Base-by-base conservation (phyloP, 148 eudicot genomes). In the Mesembryanthemum crystallinum region DNA sequence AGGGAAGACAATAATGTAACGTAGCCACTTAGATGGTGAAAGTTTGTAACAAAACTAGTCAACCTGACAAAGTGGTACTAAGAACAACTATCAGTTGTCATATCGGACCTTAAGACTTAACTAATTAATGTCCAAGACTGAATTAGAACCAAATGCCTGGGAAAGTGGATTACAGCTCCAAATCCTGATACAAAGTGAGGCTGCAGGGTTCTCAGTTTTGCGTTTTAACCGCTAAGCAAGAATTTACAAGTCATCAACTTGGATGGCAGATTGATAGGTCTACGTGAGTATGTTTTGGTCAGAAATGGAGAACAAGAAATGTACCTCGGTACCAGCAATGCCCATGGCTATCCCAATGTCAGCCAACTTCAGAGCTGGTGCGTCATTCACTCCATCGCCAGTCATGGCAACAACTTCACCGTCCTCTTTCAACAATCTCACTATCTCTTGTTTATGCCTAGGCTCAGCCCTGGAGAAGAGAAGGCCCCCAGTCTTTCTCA, bases 371-470 rank as follows among this genome's bases (percentile, higher is more conserved):
- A 90, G 73, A 25, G 94, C 94, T 70, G 94, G 94, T 5, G 94
- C 94, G 73, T 90, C 94, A 80, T 90, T 90, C 7, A 90, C 94
- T 23, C 94, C 93, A 77, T 90, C 94, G 30, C 94, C 94, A 43
- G 94, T 90, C 94, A 90, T 90, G 43, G 94, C 94, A 82, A 90
- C 94, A 49, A 90, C 89, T 77, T 90, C 94, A 27, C 94, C 93
- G 37, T 84, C 85, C 73, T 88, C 93, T 85, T 90, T 90, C 58
- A 90, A 85, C 82, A 87, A 75, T 67, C 88, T 85, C 71, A 90
- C 94, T 64, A 90, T 90, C 42, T 90, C 94, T 78, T 88, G 94
- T 75, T 90, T 90, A 79, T 90, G 94, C 79, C 89, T 82, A 25
- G 94, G 94, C 79, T 90, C 94, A 39, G 94, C 94, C 79, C 94